Evolutionary conservation across 768 basidiomycete genomes (phyloP), one percentile per base, ranked within the genome.

Genomic region (Kwoniella bestiolae): DNA sequence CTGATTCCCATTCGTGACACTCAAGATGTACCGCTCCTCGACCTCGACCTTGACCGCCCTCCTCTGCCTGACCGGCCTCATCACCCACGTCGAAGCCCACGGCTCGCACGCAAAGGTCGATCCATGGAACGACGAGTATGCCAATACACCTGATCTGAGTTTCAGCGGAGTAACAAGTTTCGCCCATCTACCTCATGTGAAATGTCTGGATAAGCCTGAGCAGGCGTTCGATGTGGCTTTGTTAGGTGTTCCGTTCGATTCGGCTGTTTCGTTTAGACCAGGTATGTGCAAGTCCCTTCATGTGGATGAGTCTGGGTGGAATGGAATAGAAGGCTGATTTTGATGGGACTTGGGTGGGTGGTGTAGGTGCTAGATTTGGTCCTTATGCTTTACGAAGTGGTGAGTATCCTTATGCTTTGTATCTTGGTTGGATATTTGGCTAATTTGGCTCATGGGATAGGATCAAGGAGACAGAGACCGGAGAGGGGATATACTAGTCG

Each of bases 161-260:
- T 94, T 91, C 83, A 87, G 89, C 5, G 92, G 93, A 0, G 89
- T 91, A 31, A 84, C 90, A 16, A 85, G 90, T 0, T 95, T 94
- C 83, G 90, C 91, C 21, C 92, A 92, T 73, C 82, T 91, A 14
- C 88, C 90, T 1, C 92, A 91, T 76, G 71, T 83, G 7, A 85
- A 86, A 38, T 92, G 91, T 75, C 83, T 92, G 41, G 87, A 90
- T 66, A 83, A 89, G 67, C 83, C 84, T n/a, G 69, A 63, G 4
- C 31, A 25, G 25, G 70, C 72, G 3, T 90, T 90, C 72, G 90
- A 94, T 79, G 87, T 94, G 58, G 91, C 90, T 1, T 78, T 94
- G 38, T 81, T 94, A 5, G 92, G 78, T 14, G 50, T 75, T 12
- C 76, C 77, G 1, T 78, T 75, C 49, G 76, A 80, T 63, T 63